Percentiles rank a stretch among this genome's conserved stretches.
These are phyloP conservation scores for Pseudozyma flocculosa DNA, from an alignment of 1,284 basidiomycete genomes.

Conservation along the genomic window DNA sequence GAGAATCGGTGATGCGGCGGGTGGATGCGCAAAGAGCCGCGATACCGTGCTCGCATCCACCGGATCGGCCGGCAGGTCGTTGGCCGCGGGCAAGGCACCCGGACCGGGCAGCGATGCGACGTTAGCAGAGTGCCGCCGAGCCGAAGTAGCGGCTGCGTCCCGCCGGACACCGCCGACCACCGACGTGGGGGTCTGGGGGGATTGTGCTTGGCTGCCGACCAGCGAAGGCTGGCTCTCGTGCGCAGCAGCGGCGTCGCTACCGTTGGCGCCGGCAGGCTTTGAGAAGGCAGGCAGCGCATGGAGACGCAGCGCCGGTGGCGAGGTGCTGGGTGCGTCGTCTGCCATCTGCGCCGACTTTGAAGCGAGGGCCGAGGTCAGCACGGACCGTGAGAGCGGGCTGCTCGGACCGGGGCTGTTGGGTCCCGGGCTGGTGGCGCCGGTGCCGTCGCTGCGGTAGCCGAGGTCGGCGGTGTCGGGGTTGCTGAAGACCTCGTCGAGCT, in stretches of 20 bases:
- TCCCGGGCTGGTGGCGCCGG: conserved; percentile 15
- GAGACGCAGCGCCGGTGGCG: neutral
- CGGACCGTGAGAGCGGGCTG: conserved; percentile 3
- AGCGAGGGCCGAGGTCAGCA: neutral
- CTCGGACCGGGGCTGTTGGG: conserved; percentile 14
- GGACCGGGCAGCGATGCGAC: neutral
- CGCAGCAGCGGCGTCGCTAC: neutral
- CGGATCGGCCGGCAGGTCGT: conserved; percentile 50
- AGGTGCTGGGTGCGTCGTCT: neutral
- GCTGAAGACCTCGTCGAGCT: conserved; percentile 13
- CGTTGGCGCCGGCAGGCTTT: neutral
- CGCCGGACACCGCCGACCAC: neutral
- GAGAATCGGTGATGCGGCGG: conserved; percentile 22
- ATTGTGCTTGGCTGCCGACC: no score
- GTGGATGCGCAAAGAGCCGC: conserved; percentile 48
- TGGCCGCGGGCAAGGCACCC: conserved; percentile 41
- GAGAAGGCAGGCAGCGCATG: neutral
- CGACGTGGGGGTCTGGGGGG: neutral
- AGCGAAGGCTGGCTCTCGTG: neutral
- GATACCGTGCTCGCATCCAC: conserved; percentile 41
- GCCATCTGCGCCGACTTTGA: neutral
- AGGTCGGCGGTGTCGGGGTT: conserved; percentile 18
- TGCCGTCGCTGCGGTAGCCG: conserved; percentile 14
- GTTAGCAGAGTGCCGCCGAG: neutral
- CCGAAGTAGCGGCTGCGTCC: neutral